These are phyloP conservation scores for Pterulicium gracile DNA, from an alignment of 1,284 basidiomycete species.

Conservation along the genomic window DNA sequence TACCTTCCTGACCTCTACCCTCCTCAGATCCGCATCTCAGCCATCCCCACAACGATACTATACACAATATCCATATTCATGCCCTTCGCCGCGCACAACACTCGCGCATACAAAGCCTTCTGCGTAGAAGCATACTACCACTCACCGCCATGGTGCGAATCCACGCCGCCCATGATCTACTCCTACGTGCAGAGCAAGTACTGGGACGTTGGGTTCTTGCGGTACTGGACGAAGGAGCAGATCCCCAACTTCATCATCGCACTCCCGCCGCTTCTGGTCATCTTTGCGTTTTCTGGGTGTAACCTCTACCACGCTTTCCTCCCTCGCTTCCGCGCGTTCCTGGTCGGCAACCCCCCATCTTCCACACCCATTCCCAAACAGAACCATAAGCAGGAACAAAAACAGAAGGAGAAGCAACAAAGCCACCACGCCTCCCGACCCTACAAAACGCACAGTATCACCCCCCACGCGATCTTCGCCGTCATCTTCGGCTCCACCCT, in stretches of 20 bases:
- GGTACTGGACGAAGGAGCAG: slow-evolving; percentile 80
- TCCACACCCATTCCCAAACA: slow-evolving; percentile 1
- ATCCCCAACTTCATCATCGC: slow-evolving; percentile 84
- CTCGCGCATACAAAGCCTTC: slow-evolving; percentile 52
- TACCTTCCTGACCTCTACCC: slow-evolving; percentile 8
- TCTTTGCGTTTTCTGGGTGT: slow-evolving; percentile 31
- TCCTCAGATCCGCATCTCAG: slow-evolving; percentile 22
- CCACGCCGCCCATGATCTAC: slow-evolving; percentile 62
- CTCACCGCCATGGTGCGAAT: slow-evolving; percentile 52
- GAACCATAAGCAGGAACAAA: slow-evolving; percentile 1
- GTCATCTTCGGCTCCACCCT: slow-evolving; percentile 50
- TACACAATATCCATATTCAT: slow-evolving; percentile 35
- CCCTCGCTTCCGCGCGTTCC: slow-evolving; percentile 6
- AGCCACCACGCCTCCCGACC: slow-evolving; percentile 5
- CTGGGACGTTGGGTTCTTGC: slow-evolving; percentile 82
- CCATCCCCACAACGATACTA: slow-evolving; percentile 23
- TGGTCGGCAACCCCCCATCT: slow-evolving; percentile 2
- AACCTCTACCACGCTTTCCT: slow-evolving; percentile 21
- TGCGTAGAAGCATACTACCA: slow-evolving; percentile 31
- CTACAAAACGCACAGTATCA: slow-evolving; percentile 23
- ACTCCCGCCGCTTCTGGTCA: slow-evolving; percentile 53
- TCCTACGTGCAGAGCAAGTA: slow-evolving; percentile 77
- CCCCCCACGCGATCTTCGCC: slow-evolving; percentile 67
- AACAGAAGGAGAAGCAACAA: not conserved
- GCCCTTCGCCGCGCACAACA: slow-evolving; percentile 70